A percentile compares a stretch with the other conserved stretches of the same genome.
Conservation (phyloP, 257 asterid genomes). For the Parsonsia alboflavescens region DNA sequence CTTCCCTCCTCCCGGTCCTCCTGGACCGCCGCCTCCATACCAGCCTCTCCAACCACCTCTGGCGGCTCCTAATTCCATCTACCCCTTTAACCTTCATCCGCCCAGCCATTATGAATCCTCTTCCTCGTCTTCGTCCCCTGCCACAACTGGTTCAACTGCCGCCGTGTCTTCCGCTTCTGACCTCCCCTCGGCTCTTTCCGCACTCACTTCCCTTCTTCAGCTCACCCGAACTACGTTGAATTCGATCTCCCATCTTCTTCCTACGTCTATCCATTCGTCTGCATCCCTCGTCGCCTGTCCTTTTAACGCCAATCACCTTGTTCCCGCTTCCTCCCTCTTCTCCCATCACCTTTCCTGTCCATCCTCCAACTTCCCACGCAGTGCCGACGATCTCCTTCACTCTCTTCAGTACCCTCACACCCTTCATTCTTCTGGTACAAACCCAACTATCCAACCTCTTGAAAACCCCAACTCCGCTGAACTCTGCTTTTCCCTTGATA, state of each 20-base stretch:
- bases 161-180: slow-evolving; percentile 21
- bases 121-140: not conserved
- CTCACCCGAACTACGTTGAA: slow-evolving; percentile 41
- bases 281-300: slow-evolving; percentile 57
- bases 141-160: slow-evolving; percentile 9
- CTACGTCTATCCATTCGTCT: slow-evolving; percentile 20
- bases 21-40: not conserved
- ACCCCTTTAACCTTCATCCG: not conserved
- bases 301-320: slow-evolving; percentile 55
- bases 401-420: slow-evolving; percentile 43
- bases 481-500: slow-evolving; percentile 49
- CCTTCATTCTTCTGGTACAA: slow-evolving; percentile 14
- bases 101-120: not conserved
- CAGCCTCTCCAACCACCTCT: slow-evolving; percentile 10
- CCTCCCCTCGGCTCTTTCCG: slow-evolving; percentile 37
- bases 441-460: slow-evolving; percentile 9
- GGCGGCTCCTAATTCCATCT: not conserved
- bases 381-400: slow-evolving; percentile 31
- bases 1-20: not conserved
- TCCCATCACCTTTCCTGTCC: slow-evolving; percentile 71
- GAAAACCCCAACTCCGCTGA: slow-evolving; percentile 18
- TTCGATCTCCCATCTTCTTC: slow-evolving; percentile 42
- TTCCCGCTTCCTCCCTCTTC: slow-evolving; percentile 68
- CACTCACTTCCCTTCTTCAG: slow-evolving; percentile 50
- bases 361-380: slow-evolving; percentile 21